phyloP scores from a whole-genome alignment of 305 asterid species.

The Petunia hybrid region DNA sequence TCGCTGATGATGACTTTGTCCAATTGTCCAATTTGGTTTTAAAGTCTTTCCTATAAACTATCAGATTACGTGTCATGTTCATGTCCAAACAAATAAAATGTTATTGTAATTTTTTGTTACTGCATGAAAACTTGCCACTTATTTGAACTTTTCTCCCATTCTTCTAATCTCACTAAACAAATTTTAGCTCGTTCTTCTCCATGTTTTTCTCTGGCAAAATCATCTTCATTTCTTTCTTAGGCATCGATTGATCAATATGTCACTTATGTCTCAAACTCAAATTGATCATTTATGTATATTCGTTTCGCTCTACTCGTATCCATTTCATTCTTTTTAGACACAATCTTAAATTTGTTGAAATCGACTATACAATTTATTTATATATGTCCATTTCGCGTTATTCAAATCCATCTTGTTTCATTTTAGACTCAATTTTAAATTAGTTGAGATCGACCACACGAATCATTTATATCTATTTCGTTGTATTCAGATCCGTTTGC shows the following conservation, averaged over 20 bases:
- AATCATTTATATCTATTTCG: neutral
- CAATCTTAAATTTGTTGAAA: neutral
- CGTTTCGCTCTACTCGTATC: no score
- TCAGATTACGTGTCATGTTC: slow-evolving; percentile 20
- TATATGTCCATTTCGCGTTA: no score
- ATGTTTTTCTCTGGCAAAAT: neutral
- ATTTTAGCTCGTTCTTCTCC: neutral
- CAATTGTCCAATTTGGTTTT: no score
- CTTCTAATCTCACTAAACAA: neutral
- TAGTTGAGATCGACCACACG: neutral
- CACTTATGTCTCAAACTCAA: no score
- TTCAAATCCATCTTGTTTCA: no score
- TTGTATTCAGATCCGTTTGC: neutral
- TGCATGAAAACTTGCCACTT: neutral
- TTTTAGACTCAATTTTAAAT: no score
- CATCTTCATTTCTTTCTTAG: neutral
- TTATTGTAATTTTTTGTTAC: neutral
- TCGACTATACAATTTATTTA: neutral
- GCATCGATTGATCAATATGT: neutral
- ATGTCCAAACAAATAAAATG: slow-evolving; percentile 19
- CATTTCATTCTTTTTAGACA: no score
- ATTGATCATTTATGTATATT: no score
- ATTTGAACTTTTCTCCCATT: slow-evolving; percentile 20
- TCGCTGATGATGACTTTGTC: neutral
- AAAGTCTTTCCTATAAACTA: neutral